Base-by-base conservation (phyloP, 305 asterid species). In the Coffea humblotiana region DNA sequence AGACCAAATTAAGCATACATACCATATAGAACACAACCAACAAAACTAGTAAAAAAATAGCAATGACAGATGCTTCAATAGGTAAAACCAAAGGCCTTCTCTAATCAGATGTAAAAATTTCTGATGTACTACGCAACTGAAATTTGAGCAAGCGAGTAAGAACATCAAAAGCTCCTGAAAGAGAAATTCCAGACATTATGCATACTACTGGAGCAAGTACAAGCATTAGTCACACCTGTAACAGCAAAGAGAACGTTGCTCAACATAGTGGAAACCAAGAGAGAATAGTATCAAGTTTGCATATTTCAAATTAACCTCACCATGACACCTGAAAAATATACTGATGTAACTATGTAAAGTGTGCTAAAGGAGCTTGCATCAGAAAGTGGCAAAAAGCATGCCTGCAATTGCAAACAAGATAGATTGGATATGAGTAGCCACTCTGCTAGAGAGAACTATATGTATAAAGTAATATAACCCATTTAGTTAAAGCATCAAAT, bases 151-250 rank as follows among this genome's bases (percentile, higher is more conserved):
- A 96, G 81, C 91, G 86, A 76, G 99, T 94, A 58, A 91, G 84
- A 85, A 92, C 97, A 77, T 84, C 94, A 87, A 94, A 94, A 68
- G 99, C 97, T 88, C 91, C 92, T 13, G 98, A 96, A 80, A 96
- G 98, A 77, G 99, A 98, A 78, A 94, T 96, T 84, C 98, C 99
- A 84, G 98, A 96, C 98, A 96, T 90, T 87, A 96, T 92, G 87
- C 99, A 96, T 77, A 98, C 98, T n/a, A 97, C 98, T 61, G 99
- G 98, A 85, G 99, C 99, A 79, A 96, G 94, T 60, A 96, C 99
- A 83, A 96, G 98, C 99, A 96, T 96, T 84, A 96, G 87, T 32
- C 99, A 97, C 80, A 94, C 99, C 99, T 92, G 89, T 72, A 78
- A 86, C 82, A 79, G 83, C 79, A 83, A 72, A 63, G 18, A 54